These are phyloP conservation scores for Lyophyllum decastes DNA, from an alignment of 768 basidiomycete species.

Conservation along the genomic window DNA sequence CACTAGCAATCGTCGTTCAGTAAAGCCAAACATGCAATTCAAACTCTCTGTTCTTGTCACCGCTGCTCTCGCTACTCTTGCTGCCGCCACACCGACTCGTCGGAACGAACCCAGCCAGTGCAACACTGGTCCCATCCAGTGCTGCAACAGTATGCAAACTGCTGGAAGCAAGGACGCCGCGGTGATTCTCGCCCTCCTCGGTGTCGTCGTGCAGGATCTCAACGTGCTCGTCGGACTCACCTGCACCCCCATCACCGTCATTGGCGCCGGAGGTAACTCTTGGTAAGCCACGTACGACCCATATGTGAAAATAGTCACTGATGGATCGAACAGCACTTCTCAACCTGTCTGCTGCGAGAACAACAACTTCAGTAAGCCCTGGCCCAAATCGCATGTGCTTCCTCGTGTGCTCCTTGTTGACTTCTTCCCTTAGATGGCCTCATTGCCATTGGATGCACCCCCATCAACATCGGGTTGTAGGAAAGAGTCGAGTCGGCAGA, in stretches of 20 bases:
- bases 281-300: constrained; percentile 13
- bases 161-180: constrained; percentile 8
- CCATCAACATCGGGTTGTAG: neutral
- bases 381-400: neutral
- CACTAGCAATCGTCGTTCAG: neutral
- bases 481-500: too few relatives aligned
- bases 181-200: neutral
- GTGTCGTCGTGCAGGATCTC: constrained; percentile 7
- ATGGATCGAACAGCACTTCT: constrained; percentile 4
- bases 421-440: neutral
- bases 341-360: constrained; percentile 13
- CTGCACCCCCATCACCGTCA: constrained; percentile 24
- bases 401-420: neutral
- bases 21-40: constrained; percentile 10
- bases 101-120: constrained; percentile 9
- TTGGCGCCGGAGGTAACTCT: constrained; percentile 17
- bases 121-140: constrained; percentile 29
- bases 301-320: neutral
- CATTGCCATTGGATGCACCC: neutral
- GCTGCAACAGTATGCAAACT: constrained; percentile 23
- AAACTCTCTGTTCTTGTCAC: constrained; percentile 10
- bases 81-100: constrained; percentile 22
- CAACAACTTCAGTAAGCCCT: neutral
- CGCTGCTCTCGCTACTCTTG: constrained; percentile 17
- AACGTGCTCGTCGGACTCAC: constrained; percentile 13